Evolutionary conservation across 176 grass and related monocot genomes (phyloP), one percentile per base, ranked within the genome.

Genomic region (Elymus sibiricus): DNA sequence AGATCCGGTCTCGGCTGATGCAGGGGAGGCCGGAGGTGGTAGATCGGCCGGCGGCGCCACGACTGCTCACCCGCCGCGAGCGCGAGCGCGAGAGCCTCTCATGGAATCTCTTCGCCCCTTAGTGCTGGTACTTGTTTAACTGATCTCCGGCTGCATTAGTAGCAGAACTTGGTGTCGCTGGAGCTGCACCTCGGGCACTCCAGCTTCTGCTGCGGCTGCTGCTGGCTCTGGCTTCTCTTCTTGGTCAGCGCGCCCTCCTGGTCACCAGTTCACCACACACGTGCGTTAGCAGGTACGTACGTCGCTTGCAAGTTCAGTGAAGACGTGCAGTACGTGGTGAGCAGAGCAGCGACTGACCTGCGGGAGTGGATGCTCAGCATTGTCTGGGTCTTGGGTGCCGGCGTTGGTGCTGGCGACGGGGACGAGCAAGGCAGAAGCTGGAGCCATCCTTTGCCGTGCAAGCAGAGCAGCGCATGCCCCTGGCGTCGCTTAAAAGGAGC

Each of bases 111-210:
- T n/a, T n/a, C n/a, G n/a, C n/a, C n/a, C n/a, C n/a, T n/a, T n/a
- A n/a, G n/a, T n/a, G n/a, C n/a, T n/a, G n/a, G n/a, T n/a, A n/a
- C n/a, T n/a, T n/a, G n/a, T n/a, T n/a, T n/a, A n/a, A n/a, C n/a
- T n/a, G n/a, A n/a, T n/a, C n/a, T n/a, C n/a, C n/a, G n/a, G n/a
- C n/a, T n/a, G n/a, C n/a, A n/a, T n/a, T 95, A 98, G 93, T 98
- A 98, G 91, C 95, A 98, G 90, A 98, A 98, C 84, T 98, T 98
- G 77, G 95, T 95, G 91, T 95, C 91, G 67, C 79, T 80, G 32
- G 93, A 95, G 5, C 80, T 77, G 79, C 95, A 98, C 40, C 95
- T 89, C 49, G 95, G 93, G 85, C 95, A 98, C 61, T 59, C 85
- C 37, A 97, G 75, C 74, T 83, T 72, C 82, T 78, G 29, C 29